phyloP scores from a whole-genome alignment of 352 stramenopile species.

The Globisporangium uncinulatum region DNA sequence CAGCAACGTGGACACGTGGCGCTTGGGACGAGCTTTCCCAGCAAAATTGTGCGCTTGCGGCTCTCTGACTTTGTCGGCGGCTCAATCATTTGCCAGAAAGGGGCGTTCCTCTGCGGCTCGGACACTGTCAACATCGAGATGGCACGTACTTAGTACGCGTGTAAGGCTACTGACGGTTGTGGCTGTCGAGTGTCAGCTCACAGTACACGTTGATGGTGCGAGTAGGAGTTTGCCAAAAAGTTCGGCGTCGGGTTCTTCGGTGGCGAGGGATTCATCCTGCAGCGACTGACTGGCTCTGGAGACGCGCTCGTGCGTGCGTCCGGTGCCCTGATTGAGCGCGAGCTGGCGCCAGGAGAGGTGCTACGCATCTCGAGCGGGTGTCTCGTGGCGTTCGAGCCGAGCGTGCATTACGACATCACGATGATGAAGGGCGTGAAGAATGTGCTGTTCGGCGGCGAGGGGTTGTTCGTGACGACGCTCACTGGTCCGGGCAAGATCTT shows the following conservation, averaged over 20 bases:
- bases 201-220: not conserved
- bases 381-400: slow-evolving; percentile 88
- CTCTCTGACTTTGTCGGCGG: slow-evolving; percentile 83
- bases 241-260: slow-evolving; percentile 92
- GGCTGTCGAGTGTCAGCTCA: not conserved
- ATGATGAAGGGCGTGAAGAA: slow-evolving; percentile 93
- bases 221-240: slow-evolving; percentile 86
- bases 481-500: slow-evolving; percentile 89
- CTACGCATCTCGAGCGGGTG: slow-evolving; percentile 90
- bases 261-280: slow-evolving; percentile 92
- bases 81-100: slow-evolving; percentile 91
- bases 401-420: slow-evolving; percentile 88
- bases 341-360: slow-evolving; percentile 84
- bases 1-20: slow-evolving; percentile 71
- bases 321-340: slow-evolving; percentile 83
- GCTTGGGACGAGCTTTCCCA: slow-evolving; percentile 86
- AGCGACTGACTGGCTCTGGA: slow-evolving; percentile 86
- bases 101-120: slow-evolving; percentile 89
- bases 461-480: slow-evolving; percentile 92
- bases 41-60: slow-evolving; percentile 88
- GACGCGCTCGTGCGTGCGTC: slow-evolving; percentile 91
- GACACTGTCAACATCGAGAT: slow-evolving; percentile 91
- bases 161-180: no score
- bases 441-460: slow-evolving; percentile 92
- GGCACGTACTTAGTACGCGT: slow-evolving; percentile 17